Percentiles rank a stretch among this genome's conserved stretches.
Conservation (phyloP, 805 yeast species). For the Nakazawaea laoshanensis region DNA sequence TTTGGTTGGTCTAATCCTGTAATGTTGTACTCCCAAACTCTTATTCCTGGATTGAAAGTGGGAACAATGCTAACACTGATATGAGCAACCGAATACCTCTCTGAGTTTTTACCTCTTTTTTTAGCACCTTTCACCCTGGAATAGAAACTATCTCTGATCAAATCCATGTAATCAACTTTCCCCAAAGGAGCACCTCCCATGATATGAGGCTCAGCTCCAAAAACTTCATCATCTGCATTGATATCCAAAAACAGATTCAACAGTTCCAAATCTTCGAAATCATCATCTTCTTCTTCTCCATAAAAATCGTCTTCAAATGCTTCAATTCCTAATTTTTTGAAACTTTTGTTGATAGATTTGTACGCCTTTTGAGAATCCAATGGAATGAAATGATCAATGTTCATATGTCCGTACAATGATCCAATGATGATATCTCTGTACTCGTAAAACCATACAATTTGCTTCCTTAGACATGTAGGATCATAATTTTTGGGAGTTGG, state of each 20-base stretch:
- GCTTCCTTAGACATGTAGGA: slow-evolving; percentile 62
- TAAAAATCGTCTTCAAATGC: slow-evolving; percentile 14
- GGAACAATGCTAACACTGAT: slow-evolving; percentile 74
- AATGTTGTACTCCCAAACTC: slow-evolving; percentile 83
- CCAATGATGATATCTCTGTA: slow-evolving; percentile 80
- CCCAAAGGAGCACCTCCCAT: slow-evolving; percentile 62
- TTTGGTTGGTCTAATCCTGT: slow-evolving; percentile 35
- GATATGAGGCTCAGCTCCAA: slow-evolving; percentile 26
- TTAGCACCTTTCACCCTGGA: slow-evolving; percentile 36
- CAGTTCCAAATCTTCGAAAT: slow-evolving; percentile 16
- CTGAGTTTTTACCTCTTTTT: slow-evolving; percentile 35
- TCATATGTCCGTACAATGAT: slow-evolving; percentile 85
- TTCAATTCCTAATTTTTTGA: slow-evolving; percentile 13
- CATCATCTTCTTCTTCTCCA: slow-evolving; percentile 13
- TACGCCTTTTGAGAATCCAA: slow-evolving; percentile 65
- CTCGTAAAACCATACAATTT: slow-evolving; percentile 74
- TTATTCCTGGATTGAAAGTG: slow-evolving; percentile 73
- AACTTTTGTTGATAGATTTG: slow-evolving; percentile 29
- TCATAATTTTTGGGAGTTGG: slow-evolving; percentile 76
- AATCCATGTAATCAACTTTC: slow-evolving; percentile 56
- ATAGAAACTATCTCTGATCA: slow-evolving; percentile 45
- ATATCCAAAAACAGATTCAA: slow-evolving; percentile 5
- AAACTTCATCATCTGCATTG: slow-evolving; percentile 18
- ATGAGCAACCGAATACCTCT: slow-evolving; percentile 62
- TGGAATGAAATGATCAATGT: slow-evolving; percentile 78